Conservation (phyloP, 495 filamentous ascomycete genomes). For the Cercophora samala region DNA sequence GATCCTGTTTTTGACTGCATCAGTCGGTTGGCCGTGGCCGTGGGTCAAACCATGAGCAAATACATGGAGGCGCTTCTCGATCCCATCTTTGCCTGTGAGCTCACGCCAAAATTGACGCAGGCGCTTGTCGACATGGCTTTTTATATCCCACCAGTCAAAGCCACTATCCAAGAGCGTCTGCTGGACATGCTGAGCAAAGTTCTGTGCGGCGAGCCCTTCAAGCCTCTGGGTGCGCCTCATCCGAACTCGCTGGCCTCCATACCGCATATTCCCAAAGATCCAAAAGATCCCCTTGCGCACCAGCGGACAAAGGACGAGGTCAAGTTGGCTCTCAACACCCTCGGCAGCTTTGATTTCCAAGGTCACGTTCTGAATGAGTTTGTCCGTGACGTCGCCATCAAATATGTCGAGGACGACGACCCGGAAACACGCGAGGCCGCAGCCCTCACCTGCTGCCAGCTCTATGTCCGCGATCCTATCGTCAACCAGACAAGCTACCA, state of each 20-base stretch:
- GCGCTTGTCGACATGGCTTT: slow-evolving; percentile 97
- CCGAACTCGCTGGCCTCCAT: slow-evolving; percentile 61
- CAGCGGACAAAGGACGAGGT: slow-evolving; percentile 84
- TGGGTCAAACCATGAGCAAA: slow-evolving; percentile 94
- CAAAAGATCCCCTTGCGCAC: slow-evolving; percentile 66
- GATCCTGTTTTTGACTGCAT: slow-evolving; percentile 99
- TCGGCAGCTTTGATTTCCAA: slow-evolving; percentile 93
- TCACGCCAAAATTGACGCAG: slow-evolving; percentile 88
- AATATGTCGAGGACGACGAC: slow-evolving; percentile 94
- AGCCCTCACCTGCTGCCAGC: slow-evolving; percentile 93
- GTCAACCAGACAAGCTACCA: slow-evolving; percentile 96
- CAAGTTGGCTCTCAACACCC: slow-evolving; percentile 83
- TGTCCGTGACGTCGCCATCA: slow-evolving; percentile 95
- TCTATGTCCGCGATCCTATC: slow-evolving; percentile 94
- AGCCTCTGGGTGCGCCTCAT: slow-evolving; percentile 80
- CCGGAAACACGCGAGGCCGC: slow-evolving; percentile 90
- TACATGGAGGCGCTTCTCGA: slow-evolving; percentile 96
- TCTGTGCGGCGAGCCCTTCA: slow-evolving; percentile 85
- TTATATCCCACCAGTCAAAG: slow-evolving; percentile 92
- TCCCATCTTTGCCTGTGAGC: slow-evolving; percentile 92
- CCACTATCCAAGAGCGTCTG: slow-evolving; percentile 86
- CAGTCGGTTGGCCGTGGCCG: slow-evolving; percentile 89
- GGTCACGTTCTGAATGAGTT: slow-evolving; percentile 96
- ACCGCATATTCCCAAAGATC: slow-evolving; percentile 81
- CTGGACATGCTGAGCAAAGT: slow-evolving; percentile 94